Base-by-base conservation (phyloP, 306 rosid genomes). In the Luffa aegyptiaca region DNA sequence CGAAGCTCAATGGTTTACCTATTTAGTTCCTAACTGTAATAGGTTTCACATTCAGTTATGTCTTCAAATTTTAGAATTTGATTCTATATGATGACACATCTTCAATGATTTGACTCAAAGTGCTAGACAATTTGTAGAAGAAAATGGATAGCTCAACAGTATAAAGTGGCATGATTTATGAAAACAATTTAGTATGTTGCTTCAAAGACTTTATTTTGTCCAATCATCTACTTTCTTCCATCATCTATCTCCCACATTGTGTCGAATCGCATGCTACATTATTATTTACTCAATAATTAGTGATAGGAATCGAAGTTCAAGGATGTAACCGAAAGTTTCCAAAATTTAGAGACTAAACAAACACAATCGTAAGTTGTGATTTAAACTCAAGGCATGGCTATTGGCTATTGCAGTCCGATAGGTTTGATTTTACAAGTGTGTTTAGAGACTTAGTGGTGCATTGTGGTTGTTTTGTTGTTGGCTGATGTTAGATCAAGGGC, bases 401-500 rank as follows among this genome's bases (percentile, higher is more conserved):
- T 31, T 26, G 39, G 66, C 39, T 10, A 59, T 31, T 59, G 66
- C 6, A 59, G 66, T 26, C 37, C 66, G 10, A 10, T 26, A 10
- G 79, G 58, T 33, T n/a, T 59, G 35, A 55, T 77, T 46, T 65
- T n/a, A 42, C 76, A 42, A 4, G 57, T 1, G 7, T 11, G 16
- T 14, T 39, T 39, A 13, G 74, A 17, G 49, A 66, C 51, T 66
- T 8, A 41, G 14, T 41, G 2, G 74, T 66, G 68, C 8, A 61
- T 35, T 35, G 5, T 61, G 39, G 68, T 61, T 11, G 16, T 3
- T 3, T 39, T 8, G 51, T 66, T 8, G 33, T 66, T 41, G 36
- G 48, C 16, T 80, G 33, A 73, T 83, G 62, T 66, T 80, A 84
- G 96, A 88, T 94, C 85, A 92, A 92, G 86, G 98, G 96, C 12